Evolutionary conservation across 331 rosid genomes (phyloP), one percentile per base, ranked within the genome.

Genomic region (Malus hybrid): DNA sequence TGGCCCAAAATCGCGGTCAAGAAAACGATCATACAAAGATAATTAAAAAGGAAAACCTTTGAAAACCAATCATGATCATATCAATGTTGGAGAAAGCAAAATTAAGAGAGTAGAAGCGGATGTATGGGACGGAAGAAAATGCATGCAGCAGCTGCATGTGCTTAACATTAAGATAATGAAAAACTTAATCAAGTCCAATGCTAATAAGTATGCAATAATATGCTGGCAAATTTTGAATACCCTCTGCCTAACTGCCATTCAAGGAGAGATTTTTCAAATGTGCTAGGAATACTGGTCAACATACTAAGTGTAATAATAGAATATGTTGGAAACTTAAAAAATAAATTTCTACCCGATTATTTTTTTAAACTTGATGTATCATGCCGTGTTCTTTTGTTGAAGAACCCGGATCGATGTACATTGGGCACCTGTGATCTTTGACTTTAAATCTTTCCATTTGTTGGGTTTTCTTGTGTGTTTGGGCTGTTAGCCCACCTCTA

Each of bases 191-290:
- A 68, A 54, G 48, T 75, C 71, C 29, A 73, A 80, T 81, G 85
- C 61, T 12, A 78, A 73, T 36, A 79, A 76, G 87, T 72, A 75
- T 57, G 69, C 39, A 75, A 31, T 76, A 22, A 13, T 2, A 59
- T 39, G 24, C 65, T 69, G 5, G 7, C 24, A 44, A 28, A 44
- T 1, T 19, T 6, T 24, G 14, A 63, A 50, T 14, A 20, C 2
- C 28, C 22, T n/a, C 78, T 81, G 83, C 96, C 90, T 83, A 85
- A 84, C 86, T 81, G 91, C 86, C 83, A 80, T 79, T 76, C 85
- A 82, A 72, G 85, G 16, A 55, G 42, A 39, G 1, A 39, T 39
- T 39, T 39, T 39, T 39, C 12, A 39, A 39, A 39, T 39, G 12
- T 39, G 44, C 1, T 3, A 0, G 12, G 0, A 39, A 0, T 0